Conservation (phyloP, 2,329 filamentous ascomycete species). For the Diaporthe vexans region DNA sequence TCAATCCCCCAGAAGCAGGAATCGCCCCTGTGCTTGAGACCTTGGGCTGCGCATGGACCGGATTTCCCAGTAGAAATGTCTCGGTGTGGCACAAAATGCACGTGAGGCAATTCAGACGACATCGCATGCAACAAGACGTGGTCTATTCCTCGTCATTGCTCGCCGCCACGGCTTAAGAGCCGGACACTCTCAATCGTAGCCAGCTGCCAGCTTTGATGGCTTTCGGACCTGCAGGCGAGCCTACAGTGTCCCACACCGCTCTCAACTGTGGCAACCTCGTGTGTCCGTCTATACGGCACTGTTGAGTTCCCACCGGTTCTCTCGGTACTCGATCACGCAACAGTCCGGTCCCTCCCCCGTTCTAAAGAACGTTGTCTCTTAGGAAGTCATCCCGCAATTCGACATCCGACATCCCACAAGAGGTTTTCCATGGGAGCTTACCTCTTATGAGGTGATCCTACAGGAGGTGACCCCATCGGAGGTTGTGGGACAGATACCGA, state of each 20-base stretch:
- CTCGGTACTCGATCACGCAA: not conserved
- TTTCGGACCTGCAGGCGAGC: not conserved
- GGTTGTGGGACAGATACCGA: no score
- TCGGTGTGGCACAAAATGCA: slow-evolving; percentile 9
- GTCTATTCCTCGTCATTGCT: not conserved
- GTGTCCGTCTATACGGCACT: not conserved
- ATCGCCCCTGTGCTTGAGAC: slow-evolving; percentile 23
- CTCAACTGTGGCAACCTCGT: not conserved
- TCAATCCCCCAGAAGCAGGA: slow-evolving; percentile 5
- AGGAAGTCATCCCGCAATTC: no score
- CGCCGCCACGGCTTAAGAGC: not conserved
- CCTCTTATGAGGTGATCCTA: no score
- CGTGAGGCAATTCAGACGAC: slow-evolving; percentile 30
- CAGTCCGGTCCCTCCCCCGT: no score
- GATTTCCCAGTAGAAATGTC: not conserved
- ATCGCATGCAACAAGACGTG: not conserved
- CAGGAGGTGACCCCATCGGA: no score
- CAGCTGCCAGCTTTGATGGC: not conserved
- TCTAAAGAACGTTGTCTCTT: no score
- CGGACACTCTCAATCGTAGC: not conserved
- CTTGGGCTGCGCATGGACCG: slow-evolving; percentile 10
- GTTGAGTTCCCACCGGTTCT: not conserved
- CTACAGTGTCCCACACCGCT: not conserved
- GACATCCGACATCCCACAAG: no score
- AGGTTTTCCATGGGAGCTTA: no score